Evolutionary conservation across 2,329 filamentous ascomycete genomes (phyloP), one percentile per base, ranked within the genome.

Genomic region (Eutypella sp.): DNA sequence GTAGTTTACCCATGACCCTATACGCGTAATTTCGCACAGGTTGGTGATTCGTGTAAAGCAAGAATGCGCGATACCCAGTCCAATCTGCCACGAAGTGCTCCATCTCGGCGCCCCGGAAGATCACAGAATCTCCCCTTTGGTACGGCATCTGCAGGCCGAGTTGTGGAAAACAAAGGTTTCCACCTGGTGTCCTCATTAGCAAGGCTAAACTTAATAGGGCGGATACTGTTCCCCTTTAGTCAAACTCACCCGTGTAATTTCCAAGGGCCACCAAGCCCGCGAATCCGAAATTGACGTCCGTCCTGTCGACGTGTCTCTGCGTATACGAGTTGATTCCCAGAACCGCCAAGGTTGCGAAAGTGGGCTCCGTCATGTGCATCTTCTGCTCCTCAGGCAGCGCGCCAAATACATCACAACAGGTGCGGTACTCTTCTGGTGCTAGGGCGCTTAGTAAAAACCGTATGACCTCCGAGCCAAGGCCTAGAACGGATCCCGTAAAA

Each of bases 81-180:
- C 49, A 51, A 37, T 51, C 49, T 22, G 37, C 9, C 6, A 51
- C 46, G 22, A 51, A 51, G 44, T 51, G 49, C 31, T 48, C 49
- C 31, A 51, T 22, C 42, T 51, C 49, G 4, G 43, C 27, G 4
- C 49, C 49, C 19, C 46, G 46, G 31, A 51, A 51, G 15, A 47
- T 41, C 10, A 47, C 42, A 7, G 36, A 24, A 31, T 51, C 49
- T 5, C 49, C 49, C 7, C 36, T 20, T 29, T 45, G 43, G 20
- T 51, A 44, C 1, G 38, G 40, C 43, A 51, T 24, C 33, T 51
- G 38, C 11, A 46, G 8, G 3, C 37, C 49, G 3, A 51, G 41
- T 19, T 47, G 46, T 5, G 49, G 46, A 27, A 49, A 51, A 19
- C 46, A 48, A 7, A 51, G n/a, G 19, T 51, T 41, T 7, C 46